Conservation (phyloP, 2,329 filamentous ascomycete species). For the Setomelanomma holmii region DNA sequence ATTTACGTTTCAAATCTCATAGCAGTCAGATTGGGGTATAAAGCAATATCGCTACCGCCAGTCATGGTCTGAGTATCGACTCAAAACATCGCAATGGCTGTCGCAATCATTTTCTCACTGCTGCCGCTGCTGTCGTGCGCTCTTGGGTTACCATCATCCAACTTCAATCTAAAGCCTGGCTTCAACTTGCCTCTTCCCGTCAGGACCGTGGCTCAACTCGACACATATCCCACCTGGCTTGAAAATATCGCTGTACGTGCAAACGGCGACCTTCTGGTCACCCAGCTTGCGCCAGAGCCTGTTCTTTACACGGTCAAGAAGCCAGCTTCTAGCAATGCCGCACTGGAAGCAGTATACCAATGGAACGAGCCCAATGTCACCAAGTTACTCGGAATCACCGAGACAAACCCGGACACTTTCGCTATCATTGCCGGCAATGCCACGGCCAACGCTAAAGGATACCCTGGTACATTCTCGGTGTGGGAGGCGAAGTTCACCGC, state of each 20-base stretch:
- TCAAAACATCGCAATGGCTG: background rate
- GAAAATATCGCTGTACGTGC: slow-evolving; percentile 12
- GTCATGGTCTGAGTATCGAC: background rate
- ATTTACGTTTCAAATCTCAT: too few species aligned
- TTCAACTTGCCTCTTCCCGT: background rate
- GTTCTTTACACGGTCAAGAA: slow-evolving; percentile 7
- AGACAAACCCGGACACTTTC: slow-evolving; percentile 13
- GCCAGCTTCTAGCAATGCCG: slow-evolving; percentile 2
- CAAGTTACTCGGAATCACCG: slow-evolving; percentile 13
- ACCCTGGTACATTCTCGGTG: slow-evolving; percentile 10
- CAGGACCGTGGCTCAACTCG: slow-evolving; percentile 13
- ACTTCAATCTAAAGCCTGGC: background rate
- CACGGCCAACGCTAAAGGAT: slow-evolving; percentile 9
- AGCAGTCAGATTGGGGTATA: too few species aligned
- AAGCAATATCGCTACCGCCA: too few species aligned
- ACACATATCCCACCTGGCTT: slow-evolving; percentile 7
- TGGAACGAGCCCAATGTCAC: slow-evolving; percentile 8
- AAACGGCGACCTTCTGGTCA: slow-evolving; percentile 15
- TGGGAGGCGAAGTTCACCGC: slow-evolving; percentile 10
- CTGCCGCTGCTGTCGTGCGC: background rate
- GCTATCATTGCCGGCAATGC: slow-evolving; percentile 13
- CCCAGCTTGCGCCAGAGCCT: slow-evolving; percentile 6
- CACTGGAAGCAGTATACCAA: slow-evolving; percentile 9
- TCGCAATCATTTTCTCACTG: background rate
- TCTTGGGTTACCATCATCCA: background rate